Evolutionary conservation across 2,329 filamentous ascomycete genomes (phyloP).

Genomic region (Lasiodiplodia sp.): DNA sequence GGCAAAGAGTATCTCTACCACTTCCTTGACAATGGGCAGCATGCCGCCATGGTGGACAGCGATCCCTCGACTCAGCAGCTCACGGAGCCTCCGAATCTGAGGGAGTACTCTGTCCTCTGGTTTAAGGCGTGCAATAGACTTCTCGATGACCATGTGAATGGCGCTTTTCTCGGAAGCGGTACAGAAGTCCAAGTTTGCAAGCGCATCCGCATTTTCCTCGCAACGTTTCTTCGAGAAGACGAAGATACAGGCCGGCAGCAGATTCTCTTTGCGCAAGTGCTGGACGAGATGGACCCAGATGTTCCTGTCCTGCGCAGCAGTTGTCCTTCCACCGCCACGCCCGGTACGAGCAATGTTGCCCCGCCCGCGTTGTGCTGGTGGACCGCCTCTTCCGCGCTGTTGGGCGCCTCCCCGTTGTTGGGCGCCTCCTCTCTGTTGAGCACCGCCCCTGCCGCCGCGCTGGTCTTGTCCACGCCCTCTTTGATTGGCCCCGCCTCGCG

Average conservation of each 20-base stretch:
- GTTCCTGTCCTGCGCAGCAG: constrained; percentile 92
- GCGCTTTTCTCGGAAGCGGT: constrained; percentile 93
- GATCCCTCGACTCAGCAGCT: constrained; percentile 85
- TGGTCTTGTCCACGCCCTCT: constrained; percentile 61
- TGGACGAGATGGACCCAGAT: constrained; percentile 97
- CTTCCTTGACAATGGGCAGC: constrained; percentile 94
- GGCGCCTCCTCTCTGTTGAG: constrained; percentile 61
- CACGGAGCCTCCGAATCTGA: constrained; percentile 86
- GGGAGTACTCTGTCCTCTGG: constrained; percentile 89
- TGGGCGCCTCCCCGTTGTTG: constrained; percentile 57
- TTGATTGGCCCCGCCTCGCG: constrained; percentile 57
- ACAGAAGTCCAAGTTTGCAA: constrained; percentile 95
- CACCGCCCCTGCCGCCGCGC: constrained; percentile 60
- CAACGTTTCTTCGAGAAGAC: constrained; percentile 98
- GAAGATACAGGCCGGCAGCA: constrained; percentile 94
- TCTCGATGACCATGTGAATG: constrained; percentile 97
- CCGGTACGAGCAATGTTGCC: constrained; percentile 93
- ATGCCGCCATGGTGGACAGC: constrained; percentile 96
- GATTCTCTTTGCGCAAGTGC: constrained; percentile 82
- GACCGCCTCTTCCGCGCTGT: constrained; percentile 63
- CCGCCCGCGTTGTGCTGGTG: constrained; percentile 61
- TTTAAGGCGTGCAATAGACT: constrained; percentile 88
- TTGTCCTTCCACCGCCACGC: constrained; percentile 83
- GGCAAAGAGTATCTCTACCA: constrained; percentile 96
- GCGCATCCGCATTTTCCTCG: constrained; percentile 93